Evolutionary conservation across 2,329 filamentous ascomycete genomes (phyloP), one percentile per base, ranked within the genome.

Genomic region (Balansia obtecta): DNA sequence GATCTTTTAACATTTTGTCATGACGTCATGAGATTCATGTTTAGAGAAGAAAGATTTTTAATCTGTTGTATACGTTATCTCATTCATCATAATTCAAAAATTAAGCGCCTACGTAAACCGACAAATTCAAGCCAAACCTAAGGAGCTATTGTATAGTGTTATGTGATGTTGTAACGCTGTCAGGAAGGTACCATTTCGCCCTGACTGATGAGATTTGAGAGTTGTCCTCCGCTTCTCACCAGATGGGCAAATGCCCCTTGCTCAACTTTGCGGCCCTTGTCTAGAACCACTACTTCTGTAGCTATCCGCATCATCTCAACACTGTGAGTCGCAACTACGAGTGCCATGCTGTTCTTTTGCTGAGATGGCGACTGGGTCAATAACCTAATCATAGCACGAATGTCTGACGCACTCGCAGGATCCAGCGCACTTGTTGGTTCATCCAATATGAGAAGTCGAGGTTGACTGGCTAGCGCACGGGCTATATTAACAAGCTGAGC

Each of bases 371-470:
- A 51, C 1, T 57, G 53, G 12, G 83, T 69, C 1, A 93, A 65
- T 0, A 61, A 60, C 37, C 64, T 65, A 40, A 95, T 72, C 0
- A 83, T 83, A 9, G 75, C 67, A 12, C 85, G 72, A 3, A 96
- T 76, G 1, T 75, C 67, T 2, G 74, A 74, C 0, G 86, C 82
- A 39, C 77, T 83, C 56, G 83, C 77, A 0, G 75, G 73, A 60
- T 96, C 90, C 0, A 97, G 71, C 0, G 85, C 84, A 27, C 82
- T 86, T 0, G 90, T 96, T 1, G 89, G 87, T 67, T 96, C 90
- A 58, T 97, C 91, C 2, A 96, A 69, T 2, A 96, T 76, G 15
- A 96, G 68, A 2, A 96, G 71, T 40, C 76, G 74, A 0, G 89
- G 89, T 13, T 74, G 71, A 0, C 88, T 76, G 0, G 86, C 75